A percentile compares a stretch with the other conserved stretches of the same genome.
Evolutionary conservation across 345 rosid genomes (phyloP).

Genomic region (Eucalyptus polybractea): DNA sequence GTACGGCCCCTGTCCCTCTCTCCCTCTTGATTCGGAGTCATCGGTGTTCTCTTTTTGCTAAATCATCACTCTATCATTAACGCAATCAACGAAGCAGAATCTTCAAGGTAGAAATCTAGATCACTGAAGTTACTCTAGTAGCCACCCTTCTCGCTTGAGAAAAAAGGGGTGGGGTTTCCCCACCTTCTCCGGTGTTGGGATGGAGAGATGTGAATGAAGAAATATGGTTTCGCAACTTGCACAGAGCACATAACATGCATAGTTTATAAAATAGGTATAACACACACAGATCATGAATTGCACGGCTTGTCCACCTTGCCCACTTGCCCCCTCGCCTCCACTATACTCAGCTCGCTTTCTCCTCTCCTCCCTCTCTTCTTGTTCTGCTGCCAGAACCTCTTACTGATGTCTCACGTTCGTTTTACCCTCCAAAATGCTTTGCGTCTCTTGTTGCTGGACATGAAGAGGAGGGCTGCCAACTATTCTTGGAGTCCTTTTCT

Average conservation of each 20-base stretch:
- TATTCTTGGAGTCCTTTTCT: background rate
- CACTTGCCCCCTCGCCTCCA: background rate
- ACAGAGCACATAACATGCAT: background rate
- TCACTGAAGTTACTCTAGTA: background rate
- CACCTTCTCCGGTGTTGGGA: rapidly evolving
- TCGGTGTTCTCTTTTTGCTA: background rate
- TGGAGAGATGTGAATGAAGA: rapidly evolving
- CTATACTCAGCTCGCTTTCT: background rate
- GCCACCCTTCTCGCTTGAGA: background rate
- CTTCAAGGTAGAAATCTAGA: background rate
- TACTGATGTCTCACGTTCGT: background rate
- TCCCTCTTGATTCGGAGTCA: background rate
- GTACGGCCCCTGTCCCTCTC: background rate
- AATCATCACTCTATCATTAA: background rate
- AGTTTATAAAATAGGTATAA: too few relatives aligned
- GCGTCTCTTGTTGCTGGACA: background rate
- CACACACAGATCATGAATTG: background rate
- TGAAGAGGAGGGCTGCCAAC: background rate
- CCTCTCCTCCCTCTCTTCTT: background rate
- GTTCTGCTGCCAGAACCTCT: background rate
- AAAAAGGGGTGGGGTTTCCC: background rate
- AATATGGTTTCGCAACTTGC: too few relatives aligned
- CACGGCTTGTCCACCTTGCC: background rate
- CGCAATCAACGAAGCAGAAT: background rate
- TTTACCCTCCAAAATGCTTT: background rate